Conservation (phyloP, 139 green algal species). For the Prasinococcaceae sp. region DNA sequence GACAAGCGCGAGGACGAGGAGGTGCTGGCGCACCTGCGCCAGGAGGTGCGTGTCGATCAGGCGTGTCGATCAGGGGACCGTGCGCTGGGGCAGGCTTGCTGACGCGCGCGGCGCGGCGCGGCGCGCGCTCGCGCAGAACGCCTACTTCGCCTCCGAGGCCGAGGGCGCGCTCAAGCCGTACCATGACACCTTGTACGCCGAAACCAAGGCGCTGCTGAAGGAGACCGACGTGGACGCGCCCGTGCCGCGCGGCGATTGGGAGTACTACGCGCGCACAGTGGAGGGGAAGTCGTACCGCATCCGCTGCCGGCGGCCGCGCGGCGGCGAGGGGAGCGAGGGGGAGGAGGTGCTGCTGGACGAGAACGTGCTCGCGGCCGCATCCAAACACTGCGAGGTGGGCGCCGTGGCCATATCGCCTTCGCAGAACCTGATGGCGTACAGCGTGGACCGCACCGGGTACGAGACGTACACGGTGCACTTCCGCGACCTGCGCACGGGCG, state of each 20-base stretch:
- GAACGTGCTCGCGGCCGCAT: conserved; percentile 14
- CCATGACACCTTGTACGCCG: conserved; percentile 1
- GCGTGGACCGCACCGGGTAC: conserved; percentile 11
- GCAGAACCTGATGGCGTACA: conserved; percentile 14
- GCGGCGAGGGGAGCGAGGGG: not conserved
- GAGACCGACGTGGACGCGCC: conserved; percentile 14
- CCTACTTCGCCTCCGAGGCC: conserved; percentile 17
- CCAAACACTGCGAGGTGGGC: conserved; percentile 2
- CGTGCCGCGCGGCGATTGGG: conserved; percentile 1
- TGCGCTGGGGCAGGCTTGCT: too few relatives aligned
- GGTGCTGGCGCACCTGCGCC: conserved; percentile 35
- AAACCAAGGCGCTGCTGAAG: conserved; percentile 13
- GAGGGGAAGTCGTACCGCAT: conserved; percentile 18
- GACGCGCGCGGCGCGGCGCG: too few relatives aligned
- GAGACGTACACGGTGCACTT: conserved; percentile 21
- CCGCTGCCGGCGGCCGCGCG: conserved; percentile 6
- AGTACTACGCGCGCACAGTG: conserved; percentile 13
- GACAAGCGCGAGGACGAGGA: conserved; percentile 44
- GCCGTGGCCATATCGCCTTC: not conserved
- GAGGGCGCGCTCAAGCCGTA: conserved; percentile 8
- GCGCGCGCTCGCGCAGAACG: too few relatives aligned
- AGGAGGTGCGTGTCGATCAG: too few relatives aligned
- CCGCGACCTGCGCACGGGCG: conserved; percentile 2
- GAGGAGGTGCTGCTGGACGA: conserved; percentile 16
- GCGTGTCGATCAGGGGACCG: too few relatives aligned